A percentile compares a stretch with the other conserved stretches of the same genome.
Conservation (phyloP, 202 grass and related monocot species). For the Setaria italica region DNA sequence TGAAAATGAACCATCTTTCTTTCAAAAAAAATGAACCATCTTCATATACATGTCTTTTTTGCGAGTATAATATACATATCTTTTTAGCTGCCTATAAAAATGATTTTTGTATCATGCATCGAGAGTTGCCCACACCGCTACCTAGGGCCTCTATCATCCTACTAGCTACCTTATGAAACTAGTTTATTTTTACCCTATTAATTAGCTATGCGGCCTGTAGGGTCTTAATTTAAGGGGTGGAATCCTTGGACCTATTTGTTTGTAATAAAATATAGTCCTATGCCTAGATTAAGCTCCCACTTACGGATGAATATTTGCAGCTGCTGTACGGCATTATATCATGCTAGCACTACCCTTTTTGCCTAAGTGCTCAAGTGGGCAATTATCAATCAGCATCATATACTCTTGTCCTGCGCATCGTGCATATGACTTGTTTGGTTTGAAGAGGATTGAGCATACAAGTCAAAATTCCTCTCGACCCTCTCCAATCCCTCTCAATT, state of each 20-base stretch:
- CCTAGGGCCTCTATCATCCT: background rate
- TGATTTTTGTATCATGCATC: too few relatives aligned
- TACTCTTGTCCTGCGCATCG: background rate
- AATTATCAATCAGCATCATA: background rate
- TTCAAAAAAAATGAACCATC: too few relatives aligned
- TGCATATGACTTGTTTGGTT: too few relatives aligned
- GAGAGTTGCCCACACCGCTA: too few relatives aligned
- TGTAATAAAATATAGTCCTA: background rate
- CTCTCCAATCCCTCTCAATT: too few relatives aligned
- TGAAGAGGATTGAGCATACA: too few relatives aligned
- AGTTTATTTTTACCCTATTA: background rate
- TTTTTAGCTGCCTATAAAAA: too few relatives aligned
- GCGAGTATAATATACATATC: too few relatives aligned
- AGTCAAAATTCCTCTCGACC: too few relatives aligned
- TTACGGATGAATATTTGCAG: background rate
- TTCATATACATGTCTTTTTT: too few relatives aligned
- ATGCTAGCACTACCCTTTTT: background rate
- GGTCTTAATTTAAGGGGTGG: background rate
- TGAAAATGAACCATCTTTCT: too few relatives aligned
- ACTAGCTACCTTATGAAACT: background rate
- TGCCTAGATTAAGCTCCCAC: background rate
- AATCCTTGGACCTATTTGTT: conserved; percentile 1
- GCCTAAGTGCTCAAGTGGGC: background rate
- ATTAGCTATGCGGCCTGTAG: background rate
- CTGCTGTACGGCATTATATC: background rate